phyloP scores from a whole-genome alignment of 371 early-diverging fungal genomes.

The Parasitella parasitica region DNA sequence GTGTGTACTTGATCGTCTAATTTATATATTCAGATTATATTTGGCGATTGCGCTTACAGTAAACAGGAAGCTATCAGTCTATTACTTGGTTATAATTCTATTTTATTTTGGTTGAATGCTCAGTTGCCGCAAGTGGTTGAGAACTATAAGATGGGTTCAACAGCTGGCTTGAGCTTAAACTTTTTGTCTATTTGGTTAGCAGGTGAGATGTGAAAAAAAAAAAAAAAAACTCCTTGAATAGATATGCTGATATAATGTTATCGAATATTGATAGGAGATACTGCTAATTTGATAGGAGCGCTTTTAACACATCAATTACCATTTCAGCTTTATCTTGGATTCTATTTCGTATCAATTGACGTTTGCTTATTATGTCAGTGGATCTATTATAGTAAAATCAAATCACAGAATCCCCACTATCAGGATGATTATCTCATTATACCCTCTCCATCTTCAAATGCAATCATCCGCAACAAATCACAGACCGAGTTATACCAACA shows the following conservation, averaged over 20 bases:
- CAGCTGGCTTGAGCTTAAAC: conserved; percentile 52
- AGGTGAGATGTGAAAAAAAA: conserved; percentile 32
- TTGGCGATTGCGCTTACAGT: conserved; percentile 56
- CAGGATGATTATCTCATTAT: conserved; percentile 24
- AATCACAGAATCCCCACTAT: background rate
- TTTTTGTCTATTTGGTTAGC: conserved; percentile 70
- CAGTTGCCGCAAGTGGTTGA: conserved; percentile 69
- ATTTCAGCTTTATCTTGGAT: conserved; percentile 64
- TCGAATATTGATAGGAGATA: conserved; percentile 53
- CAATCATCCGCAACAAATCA: background rate
- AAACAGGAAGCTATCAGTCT: conserved; percentile 32
- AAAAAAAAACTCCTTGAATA: background rate
- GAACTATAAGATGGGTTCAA: conserved; percentile 55
- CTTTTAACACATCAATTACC: conserved; percentile 71
- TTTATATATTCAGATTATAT: background rate
- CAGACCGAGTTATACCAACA: conserved; percentile 31
- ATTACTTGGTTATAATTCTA: conserved; percentile 61
- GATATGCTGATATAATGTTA: background rate
- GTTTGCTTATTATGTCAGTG: conserved; percentile 37
- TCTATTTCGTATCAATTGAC: conserved; percentile 50
- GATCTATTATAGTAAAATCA: conserved; percentile 37
- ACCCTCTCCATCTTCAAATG: conserved; percentile 4
- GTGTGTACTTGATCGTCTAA: no score
- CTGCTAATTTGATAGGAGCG: conserved; percentile 69
- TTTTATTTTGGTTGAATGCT: conserved; percentile 71